A percentile compares a stretch with the other conserved stretches of the same genome.
These are phyloP conservation scores for Edaphochlamys debaryana DNA, from an alignment of 139 green algal species.

Conservation along the genomic window DNA sequence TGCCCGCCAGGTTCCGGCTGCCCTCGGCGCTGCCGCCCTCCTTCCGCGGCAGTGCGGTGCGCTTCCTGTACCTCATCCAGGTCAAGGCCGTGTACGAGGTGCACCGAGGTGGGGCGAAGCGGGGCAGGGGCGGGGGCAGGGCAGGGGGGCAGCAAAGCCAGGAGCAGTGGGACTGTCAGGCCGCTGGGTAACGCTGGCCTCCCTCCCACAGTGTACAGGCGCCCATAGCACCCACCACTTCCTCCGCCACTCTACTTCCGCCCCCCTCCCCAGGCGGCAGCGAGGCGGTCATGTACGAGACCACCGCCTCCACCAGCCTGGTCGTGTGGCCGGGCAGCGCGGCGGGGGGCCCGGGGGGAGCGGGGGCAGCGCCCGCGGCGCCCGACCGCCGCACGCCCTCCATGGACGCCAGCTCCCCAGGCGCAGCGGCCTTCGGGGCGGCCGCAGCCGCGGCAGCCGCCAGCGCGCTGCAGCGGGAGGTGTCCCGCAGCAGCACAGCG, in stretches of 20 bases:
- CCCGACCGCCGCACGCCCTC: neutral
- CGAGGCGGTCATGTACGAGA: conserved; percentile 41
- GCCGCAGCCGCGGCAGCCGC: neutral
- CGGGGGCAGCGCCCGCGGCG: neutral
- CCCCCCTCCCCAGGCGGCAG: neutral
- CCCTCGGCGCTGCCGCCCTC: conserved; percentile 30
- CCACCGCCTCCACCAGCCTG: conserved; percentile 35
- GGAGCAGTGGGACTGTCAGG: no score
- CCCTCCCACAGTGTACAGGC: no score
- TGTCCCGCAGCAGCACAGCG: neutral
- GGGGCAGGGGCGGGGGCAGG: no score
- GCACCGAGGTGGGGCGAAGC: neutral
- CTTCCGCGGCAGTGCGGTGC: conserved; percentile 41
- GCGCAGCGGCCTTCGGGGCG: neutral
- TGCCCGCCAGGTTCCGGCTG: conserved; percentile 41
- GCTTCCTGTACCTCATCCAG: conserved; percentile 47
- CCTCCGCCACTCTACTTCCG: no score
- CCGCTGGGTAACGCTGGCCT: no score
- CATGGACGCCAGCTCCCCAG: neutral
- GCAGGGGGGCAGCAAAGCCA: no score
- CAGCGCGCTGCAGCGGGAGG: no score
- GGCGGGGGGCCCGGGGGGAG: neutral
- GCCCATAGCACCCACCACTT: no score
- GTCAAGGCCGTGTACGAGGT: conserved; percentile 38
- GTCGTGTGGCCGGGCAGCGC: conserved; percentile 23